Evolutionary conservation across 371 early-diverging fungal species (phyloP), one percentile per base, ranked within the genome.

Genomic region (Capillidium rhysosporum): DNA sequence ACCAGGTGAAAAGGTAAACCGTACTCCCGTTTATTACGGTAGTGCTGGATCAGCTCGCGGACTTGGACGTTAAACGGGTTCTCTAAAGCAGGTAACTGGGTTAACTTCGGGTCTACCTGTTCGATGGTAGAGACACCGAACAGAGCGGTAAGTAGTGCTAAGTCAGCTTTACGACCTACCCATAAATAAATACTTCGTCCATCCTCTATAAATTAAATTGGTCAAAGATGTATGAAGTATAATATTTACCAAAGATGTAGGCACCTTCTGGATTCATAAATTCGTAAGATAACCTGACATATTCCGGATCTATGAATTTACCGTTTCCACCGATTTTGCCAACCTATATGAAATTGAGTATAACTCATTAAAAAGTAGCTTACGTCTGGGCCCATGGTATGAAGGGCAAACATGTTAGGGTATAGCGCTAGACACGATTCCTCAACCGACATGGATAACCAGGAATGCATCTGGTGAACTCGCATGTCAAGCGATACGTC

Each of bases 41-140:
- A 58, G 44, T 78, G 68, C 25, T 58, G 60, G 1, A 76, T 64
- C 8, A 90, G 69, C n/a, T 71, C 67, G 28, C 79, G 76, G 4
- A 90, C 60, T 57, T 75, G 74, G 14, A 49, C 58, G 49, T 73
- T 69, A 41, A 67, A 28, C 53, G 71, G 46, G 58, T 64, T 66
- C 38, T 75, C 70, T 14, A 81, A 52, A n/a, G 60, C 69, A n/a
- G 77, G 89, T 59, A 79, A 63, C 30, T 57, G 57, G 46, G 64
- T 68, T 76, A 77, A 63, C 25, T 64, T 67, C 7, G 74, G 61
- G 61, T 91, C 84, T 21, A 96, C 64, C 38, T 72, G 67, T 24
- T 89, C 89, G 24, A 89, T 56, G 10, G 74, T 55, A 0, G 73
- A 56, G 0, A 84, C 87, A 14, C 85, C 88, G 68, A 97, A 86